Conservation (phyloP, 257 asterid genomes). For the Penstemon eatonii region DNA sequence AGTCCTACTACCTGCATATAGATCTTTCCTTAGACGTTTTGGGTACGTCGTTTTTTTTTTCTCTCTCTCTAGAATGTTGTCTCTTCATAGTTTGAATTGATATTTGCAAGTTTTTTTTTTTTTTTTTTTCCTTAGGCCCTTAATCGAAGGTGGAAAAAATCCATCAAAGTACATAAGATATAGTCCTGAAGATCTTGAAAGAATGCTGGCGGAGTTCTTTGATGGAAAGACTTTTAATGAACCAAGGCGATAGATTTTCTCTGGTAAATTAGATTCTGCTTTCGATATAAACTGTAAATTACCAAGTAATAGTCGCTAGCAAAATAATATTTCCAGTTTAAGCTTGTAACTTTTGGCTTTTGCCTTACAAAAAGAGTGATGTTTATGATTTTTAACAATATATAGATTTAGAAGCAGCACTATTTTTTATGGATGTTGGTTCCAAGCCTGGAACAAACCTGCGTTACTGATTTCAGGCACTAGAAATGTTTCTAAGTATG, state of each 20-base stretch:
- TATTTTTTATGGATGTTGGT: neutral
- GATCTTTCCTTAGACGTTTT: slow-evolving; percentile 79
- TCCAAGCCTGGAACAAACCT: neutral
- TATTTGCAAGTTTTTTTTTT: neutral
- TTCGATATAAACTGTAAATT: neutral
- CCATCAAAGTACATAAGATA: slow-evolving; percentile 82
- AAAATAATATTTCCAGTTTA: too few relatives aligned
- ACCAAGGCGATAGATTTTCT: slow-evolving; percentile 39
- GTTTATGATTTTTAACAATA: neutral
- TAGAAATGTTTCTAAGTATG: too few relatives aligned
- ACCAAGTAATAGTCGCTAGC: neutral
- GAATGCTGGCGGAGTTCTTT: slow-evolving; percentile 93
- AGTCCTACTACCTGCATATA: slow-evolving; percentile 89
- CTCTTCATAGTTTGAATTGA: neutral
- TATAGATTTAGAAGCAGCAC: neutral
- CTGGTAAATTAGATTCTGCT: slow-evolving; percentile 1
- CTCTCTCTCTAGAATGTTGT: neutral
- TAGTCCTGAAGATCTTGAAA: slow-evolving; percentile 84
- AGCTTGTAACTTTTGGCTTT: too few relatives aligned
- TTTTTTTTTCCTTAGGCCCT: slow-evolving; percentile 49
- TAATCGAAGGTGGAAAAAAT: slow-evolving; percentile 82
- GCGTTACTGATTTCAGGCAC: neutral
- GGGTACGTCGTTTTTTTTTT: slow-evolving; percentile 53
- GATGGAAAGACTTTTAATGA: slow-evolving; percentile 93
- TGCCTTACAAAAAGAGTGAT: neutral